Evolutionary conservation across 352 stramenopile species (phyloP).

Genomic region (Pythium brassicae): DNA sequence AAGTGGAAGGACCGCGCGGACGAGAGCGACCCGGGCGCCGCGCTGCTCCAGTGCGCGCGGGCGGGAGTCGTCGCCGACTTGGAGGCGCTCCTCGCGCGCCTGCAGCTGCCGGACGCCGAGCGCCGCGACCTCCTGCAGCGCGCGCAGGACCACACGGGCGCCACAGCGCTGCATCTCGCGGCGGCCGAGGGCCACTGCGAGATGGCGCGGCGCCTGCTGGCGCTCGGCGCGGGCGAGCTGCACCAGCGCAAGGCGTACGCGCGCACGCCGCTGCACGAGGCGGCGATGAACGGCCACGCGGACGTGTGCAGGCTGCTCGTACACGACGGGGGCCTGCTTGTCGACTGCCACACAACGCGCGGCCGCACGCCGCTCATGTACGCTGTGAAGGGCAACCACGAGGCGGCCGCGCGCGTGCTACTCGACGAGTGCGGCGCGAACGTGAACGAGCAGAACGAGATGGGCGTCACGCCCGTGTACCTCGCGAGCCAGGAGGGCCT

Average conservation of each 20-base stretch:
- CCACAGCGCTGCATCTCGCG: slow-evolving; percentile 61
- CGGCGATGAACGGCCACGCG: slow-evolving; percentile 58
- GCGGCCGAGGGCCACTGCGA: slow-evolving; percentile 44
- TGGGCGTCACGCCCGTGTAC: slow-evolving; percentile 72
- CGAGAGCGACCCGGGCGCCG: slow-evolving; percentile 21
- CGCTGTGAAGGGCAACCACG: slow-evolving; percentile 56
- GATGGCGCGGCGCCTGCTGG: slow-evolving; percentile 43
- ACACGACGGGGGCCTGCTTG: slow-evolving; percentile 43
- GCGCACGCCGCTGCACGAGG: slow-evolving; percentile 69
- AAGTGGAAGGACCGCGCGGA: slow-evolving; percentile 56
- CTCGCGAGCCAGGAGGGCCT: slow-evolving; percentile 55
- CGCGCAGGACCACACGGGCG: slow-evolving; percentile 62
- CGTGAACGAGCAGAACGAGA: slow-evolving; percentile 76
- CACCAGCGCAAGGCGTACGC: slow-evolving; percentile 66
- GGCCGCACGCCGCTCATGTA: slow-evolving; percentile 77
- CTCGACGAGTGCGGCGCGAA: slow-evolving; percentile 41
- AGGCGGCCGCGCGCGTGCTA: slow-evolving; percentile 42
- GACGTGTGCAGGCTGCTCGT: slow-evolving; percentile 47
- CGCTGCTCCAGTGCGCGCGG: slow-evolving; percentile 52
- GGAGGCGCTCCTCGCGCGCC: slow-evolving; percentile 20
- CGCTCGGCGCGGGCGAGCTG: slow-evolving; percentile 48
- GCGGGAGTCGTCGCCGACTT: slow-evolving; percentile 30
- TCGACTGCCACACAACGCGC: slow-evolving; percentile 77
- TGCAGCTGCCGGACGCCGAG: neutral
- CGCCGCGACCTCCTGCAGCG: slow-evolving; percentile 47